Percentiles rank a stretch among this genome's conserved stretches.
These are phyloP conservation scores for Boletus edulis DNA, from an alignment of 768 basidiomycete species.

Conservation along the genomic window DNA sequence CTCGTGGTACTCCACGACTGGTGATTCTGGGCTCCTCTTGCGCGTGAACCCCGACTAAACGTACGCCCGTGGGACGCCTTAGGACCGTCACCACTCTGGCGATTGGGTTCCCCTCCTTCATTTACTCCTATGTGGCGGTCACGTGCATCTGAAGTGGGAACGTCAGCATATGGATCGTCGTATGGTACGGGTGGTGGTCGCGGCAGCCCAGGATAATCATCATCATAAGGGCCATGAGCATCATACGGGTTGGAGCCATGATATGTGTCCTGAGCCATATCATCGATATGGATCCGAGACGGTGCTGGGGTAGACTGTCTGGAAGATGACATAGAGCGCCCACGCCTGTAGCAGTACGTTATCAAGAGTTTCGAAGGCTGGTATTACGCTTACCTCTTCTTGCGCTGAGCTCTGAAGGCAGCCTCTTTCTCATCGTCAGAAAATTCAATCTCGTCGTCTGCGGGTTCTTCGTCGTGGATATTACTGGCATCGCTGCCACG, in stretches of 20 bases:
- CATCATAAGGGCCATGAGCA: slow-evolving; percentile 66
- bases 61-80: slow-evolving; percentile 18
- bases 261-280: slow-evolving; percentile 44
- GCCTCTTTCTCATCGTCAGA: slow-evolving; percentile 93
- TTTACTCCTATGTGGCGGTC: neutral
- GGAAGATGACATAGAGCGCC: slow-evolving; percentile 52
- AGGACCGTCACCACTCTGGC: slow-evolving; percentile 16
- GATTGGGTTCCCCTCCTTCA: slow-evolving; percentile 23
- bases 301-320: slow-evolving; percentile 54
- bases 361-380: neutral
- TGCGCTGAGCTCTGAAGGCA: slow-evolving; percentile 58
- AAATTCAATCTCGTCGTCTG: slow-evolving; percentile 88
- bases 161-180: slow-evolving; percentile 73
- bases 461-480: slow-evolving; percentile 91
- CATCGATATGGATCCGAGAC: slow-evolving; percentile 53
- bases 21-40: slow-evolving; percentile 19
- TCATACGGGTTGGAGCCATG: slow-evolving; percentile 62
- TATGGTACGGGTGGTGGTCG: slow-evolving; percentile 72
- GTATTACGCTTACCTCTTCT: slow-evolving; percentile 49
- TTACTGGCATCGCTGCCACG: slow-evolving; percentile 96
- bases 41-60: slow-evolving; percentile 27
- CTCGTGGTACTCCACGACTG: slow-evolving; percentile 19
- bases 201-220: slow-evolving; percentile 56
- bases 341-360: slow-evolving; percentile 41
- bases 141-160: slow-evolving; percentile 30